Evolutionary conservation across 345 rosid species (phyloP).

Genomic region (Eucalyptus regnans): DNA sequence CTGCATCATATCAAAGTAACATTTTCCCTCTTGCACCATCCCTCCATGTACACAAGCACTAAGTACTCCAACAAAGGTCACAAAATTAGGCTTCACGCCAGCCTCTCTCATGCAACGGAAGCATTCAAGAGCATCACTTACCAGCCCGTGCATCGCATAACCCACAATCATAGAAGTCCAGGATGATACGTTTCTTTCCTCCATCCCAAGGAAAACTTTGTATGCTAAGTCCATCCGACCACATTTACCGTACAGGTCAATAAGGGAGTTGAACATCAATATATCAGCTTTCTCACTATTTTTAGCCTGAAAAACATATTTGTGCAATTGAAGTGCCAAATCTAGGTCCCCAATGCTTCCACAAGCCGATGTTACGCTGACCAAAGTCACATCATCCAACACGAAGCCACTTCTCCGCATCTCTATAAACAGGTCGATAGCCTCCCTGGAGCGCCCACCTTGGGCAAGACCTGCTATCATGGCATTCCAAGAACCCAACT

Average conservation of each 20-base stretch:
- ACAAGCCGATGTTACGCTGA: slow-evolving; percentile 63
- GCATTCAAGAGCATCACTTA: slow-evolving; percentile 39
- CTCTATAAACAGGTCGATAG: slow-evolving; percentile 42
- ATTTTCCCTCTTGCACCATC: slow-evolving; percentile 51
- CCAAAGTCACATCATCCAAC: slow-evolving; percentile 78
- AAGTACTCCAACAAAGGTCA: slow-evolving; percentile 69
- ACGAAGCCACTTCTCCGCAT: slow-evolving; percentile 43
- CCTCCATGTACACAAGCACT: slow-evolving; percentile 90
- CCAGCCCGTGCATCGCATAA: slow-evolving; percentile 56
- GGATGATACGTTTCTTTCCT: slow-evolving; percentile 49
- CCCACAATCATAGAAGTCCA: slow-evolving; percentile 83
- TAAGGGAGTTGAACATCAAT: slow-evolving; percentile 64
- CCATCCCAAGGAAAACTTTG: slow-evolving; percentile 38
- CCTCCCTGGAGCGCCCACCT: slow-evolving; percentile 41
- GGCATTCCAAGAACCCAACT: slow-evolving; percentile 88
- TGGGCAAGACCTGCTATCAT: slow-evolving; percentile 55
- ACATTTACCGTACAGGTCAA: slow-evolving; percentile 78
- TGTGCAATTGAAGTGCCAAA: slow-evolving; percentile 68
- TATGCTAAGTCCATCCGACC: slow-evolving; percentile 73
- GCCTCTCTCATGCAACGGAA: slow-evolving; percentile 46
- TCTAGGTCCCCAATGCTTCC: slow-evolving; percentile 60
- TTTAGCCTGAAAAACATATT: slow-evolving; percentile 47
- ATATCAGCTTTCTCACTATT: slow-evolving; percentile 22
- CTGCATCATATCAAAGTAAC: slow-evolving; percentile 49
- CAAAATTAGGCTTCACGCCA: slow-evolving; percentile 47